Base-by-base conservation (phyloP, 768 basidiomycete species). In the Phlebiopsis gigantea region DNA sequence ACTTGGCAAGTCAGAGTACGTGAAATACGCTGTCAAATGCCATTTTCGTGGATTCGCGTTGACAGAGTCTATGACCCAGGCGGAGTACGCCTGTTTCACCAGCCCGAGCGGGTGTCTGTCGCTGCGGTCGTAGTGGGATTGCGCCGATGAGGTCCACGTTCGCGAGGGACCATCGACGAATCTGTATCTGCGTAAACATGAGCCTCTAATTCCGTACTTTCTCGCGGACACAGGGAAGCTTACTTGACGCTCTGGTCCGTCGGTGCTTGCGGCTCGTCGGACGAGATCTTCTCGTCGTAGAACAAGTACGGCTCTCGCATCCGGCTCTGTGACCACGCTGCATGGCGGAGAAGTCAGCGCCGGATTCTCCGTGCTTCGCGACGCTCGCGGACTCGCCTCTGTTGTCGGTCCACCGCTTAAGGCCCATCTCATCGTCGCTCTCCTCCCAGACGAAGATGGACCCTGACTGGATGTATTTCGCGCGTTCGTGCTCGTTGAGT, bases 1-100 rank as follows among this genome's bases (percentile, higher is more conserved):
- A 55, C 60, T 66, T 34, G 66, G 65, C 25, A 72, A 64, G 62
- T 77, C 76, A 9, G 68, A 67, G 61, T 75, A 73, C 26, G 69
- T 74, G 67, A 74, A 74, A 58, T 73, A 76, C 34, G 71, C 70
- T 47, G 84, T 84, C 56, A 86, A 71, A 66, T 85, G 85, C 82
- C 82, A 85, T 69, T 85, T 86, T 63, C 80, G 75, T 46, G 80
- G 80, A 58, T 69, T 73, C 5, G 73, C 68, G 55, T 75, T 75
- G 21, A 74, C 73, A 52, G 74, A 68, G 43, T 75, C 70, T 22
- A 72, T 65, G 14, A 85, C 81, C 77, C 79, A 83, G 22, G 82
- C 84, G 17, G 84, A 85, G 66, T 87, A 87, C n/a, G 84, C 82
- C 65, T 85, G 84, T 67, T 86, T 86, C 53, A 86, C 79, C 49